Evolutionary conservation across 2,329 filamentous ascomycete genomes (phyloP).

Genomic region (Magnaporthiopsis incrustans): DNA sequence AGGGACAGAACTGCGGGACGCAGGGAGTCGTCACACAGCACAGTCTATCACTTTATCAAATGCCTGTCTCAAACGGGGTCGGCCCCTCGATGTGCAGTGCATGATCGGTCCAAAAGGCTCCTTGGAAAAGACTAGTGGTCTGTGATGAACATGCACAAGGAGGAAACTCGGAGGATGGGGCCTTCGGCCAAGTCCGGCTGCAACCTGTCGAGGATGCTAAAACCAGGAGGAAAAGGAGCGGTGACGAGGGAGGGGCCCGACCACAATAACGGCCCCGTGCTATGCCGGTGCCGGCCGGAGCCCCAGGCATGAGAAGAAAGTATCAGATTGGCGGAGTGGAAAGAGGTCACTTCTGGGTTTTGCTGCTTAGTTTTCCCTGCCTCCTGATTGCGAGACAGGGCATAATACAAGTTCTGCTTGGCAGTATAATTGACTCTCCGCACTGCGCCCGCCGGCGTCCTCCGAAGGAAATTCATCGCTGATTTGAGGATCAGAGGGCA

Average conservation of each 20-base stretch:
- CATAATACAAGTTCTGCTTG: neutral
- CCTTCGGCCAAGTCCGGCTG: slow-evolving; percentile 5
- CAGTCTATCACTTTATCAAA: neutral
- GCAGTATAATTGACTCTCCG: neutral
- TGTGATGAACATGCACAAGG: neutral
- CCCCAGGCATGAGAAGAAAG: no score
- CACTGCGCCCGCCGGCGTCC: neutral
- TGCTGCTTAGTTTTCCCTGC: neutral
- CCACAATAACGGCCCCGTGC: neutral
- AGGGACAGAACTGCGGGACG: neutral
- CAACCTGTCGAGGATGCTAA: neutral
- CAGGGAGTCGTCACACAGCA: neutral
- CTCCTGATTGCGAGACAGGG: neutral
- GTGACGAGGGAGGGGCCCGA: neutral
- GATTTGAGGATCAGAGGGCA: neutral
- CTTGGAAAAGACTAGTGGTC: no score
- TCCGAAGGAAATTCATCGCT: neutral
- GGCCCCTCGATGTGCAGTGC: neutral
- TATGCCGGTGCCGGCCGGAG: neutral
- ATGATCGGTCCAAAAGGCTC: neutral
- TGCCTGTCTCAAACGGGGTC: neutral
- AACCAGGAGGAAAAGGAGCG: neutral
- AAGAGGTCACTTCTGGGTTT: neutral
- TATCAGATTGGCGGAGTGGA: neutral
- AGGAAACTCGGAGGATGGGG: neutral